Percentiles rank a stretch among this genome's conserved stretches.
phyloP scores from a whole-genome alignment of 306 rosid species.

The Quercus bicolor region DNA sequence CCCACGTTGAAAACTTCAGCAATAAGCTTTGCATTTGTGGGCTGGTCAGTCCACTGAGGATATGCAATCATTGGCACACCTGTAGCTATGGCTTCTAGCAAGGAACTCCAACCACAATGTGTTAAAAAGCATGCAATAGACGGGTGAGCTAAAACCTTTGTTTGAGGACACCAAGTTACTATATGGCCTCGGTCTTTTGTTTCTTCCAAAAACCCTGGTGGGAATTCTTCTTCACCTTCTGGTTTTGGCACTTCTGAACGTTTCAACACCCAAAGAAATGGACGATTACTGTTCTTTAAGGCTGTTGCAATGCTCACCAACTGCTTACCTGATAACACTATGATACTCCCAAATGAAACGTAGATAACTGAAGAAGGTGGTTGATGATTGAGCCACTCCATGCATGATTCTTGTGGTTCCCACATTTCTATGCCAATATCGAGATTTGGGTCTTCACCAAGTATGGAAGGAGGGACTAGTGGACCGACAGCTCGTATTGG shows the following conservation, averaged over 20 bases:
- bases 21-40: conserved; percentile 46
- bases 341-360: conserved; percentile 44
- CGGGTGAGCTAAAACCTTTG: conserved; percentile 37
- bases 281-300: conserved; percentile 6
- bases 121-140: conserved; percentile 44
- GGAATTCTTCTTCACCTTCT: background rate
- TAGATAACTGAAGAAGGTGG: conserved; percentile 40
- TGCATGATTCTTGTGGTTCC: conserved; percentile 40
- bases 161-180: conserved; percentile 51
- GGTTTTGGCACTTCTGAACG: background rate
- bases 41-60: conserved; percentile 56
- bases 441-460: conserved; percentile 17
- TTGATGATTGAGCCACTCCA: conserved; percentile 42
- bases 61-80: conserved; percentile 46
- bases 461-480: conserved; percentile 32
- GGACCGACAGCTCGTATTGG: conserved; percentile 42
- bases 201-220: conserved; percentile 30
- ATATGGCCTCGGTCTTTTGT: conserved; percentile 36
- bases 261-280: conserved; percentile 48
- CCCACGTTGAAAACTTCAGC: conserved; percentile 35
- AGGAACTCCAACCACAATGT: conserved; percentile 57
- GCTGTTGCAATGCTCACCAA: conserved; percentile 39
- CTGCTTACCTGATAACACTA: conserved; percentile 14
- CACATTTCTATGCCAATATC: conserved; percentile 43
- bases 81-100: conserved; percentile 35